These are phyloP conservation scores for Exophiala sideris DNA, from an alignment of 2,329 filamentous ascomycete species.

Conservation along the genomic window DNA sequence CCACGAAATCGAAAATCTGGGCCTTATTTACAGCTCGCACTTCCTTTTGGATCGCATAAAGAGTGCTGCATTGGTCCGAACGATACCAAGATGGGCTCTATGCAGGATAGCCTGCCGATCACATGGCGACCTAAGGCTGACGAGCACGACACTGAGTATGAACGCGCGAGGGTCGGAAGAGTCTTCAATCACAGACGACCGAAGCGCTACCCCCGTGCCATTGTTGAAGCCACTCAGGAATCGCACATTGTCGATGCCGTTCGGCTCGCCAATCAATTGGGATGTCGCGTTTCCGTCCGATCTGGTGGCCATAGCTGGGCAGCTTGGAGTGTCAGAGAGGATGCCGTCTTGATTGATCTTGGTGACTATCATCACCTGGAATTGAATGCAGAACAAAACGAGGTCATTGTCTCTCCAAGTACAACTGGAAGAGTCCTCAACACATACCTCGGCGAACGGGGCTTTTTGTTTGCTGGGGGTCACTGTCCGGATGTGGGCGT, in stretches of 20 bases:
- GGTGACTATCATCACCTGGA: conserved; percentile 40
- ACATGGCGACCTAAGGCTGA: too few relatives aligned
- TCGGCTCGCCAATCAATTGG: conserved; percentile 35
- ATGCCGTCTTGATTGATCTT: conserved; percentile 45
- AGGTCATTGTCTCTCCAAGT: conserved; percentile 46
- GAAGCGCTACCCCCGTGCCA: conserved; percentile 39
- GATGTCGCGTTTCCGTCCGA: conserved; percentile 44
- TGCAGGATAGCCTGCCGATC: too few relatives aligned
- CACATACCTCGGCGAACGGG: conserved; percentile 28
- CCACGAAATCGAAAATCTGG: too few relatives aligned
- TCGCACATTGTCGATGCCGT: conserved; percentile 40
- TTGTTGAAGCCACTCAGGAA: conserved; percentile 39
- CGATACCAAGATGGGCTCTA: too few relatives aligned
- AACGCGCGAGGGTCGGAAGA: conserved; percentile 39
- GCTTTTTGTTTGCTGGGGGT: conserved; percentile 51
- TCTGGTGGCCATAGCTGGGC: conserved; percentile 52
- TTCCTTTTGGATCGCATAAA: too few relatives aligned
- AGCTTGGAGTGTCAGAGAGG: conserved; percentile 49
- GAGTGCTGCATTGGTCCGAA: too few relatives aligned
- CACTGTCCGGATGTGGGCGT: conserved; percentile 58
- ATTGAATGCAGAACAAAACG: conserved; percentile 38
- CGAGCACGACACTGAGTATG: conserved; percentile 29
- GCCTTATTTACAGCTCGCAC: too few relatives aligned
- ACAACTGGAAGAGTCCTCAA: conserved; percentile 42
- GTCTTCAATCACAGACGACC: conserved; percentile 47